Evolutionary conservation across 441 rosid genomes (phyloP).

Genomic region (Populus hybrid): DNA sequence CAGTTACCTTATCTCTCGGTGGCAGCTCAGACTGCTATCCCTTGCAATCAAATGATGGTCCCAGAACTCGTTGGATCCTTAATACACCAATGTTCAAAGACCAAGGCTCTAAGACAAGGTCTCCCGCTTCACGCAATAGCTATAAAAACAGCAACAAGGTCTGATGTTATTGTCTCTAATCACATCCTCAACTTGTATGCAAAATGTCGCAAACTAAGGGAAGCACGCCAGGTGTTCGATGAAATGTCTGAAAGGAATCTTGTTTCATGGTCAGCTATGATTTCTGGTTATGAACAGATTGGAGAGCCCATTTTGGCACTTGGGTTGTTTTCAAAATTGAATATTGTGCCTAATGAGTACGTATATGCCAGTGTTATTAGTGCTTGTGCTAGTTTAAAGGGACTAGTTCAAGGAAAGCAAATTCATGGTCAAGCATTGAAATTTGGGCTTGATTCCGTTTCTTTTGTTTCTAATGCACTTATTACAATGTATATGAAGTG

Average conservation of each 20-base stretch:
- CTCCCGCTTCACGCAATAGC: constrained; percentile 45
- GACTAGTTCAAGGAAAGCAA: constrained; percentile 36
- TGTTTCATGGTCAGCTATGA: constrained; percentile 67
- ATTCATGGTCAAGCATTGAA: constrained; percentile 55
- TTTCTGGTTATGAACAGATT: constrained; percentile 56
- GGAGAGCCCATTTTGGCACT: constrained; percentile 40
- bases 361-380: constrained; percentile 42
- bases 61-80: constrained; percentile 33
- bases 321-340: constrained; percentile 38
- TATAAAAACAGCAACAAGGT: constrained; percentile 36
- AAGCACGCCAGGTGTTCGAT: constrained; percentile 50
- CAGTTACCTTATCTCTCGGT: background rate
- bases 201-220: constrained; percentile 36
- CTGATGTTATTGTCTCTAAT: constrained; percentile 42
- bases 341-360: constrained; percentile 44
- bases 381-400: constrained; percentile 44
- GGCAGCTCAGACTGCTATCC: background rate
- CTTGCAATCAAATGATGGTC: constrained; percentile 10
- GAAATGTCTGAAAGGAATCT: constrained; percentile 52
- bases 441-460: constrained; percentile 34
- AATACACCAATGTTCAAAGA: constrained; percentile 46
- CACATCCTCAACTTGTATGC: constrained; percentile 56
- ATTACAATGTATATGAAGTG: constrained; percentile 61
- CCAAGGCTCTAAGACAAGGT: constrained; percentile 39
- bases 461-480: constrained; percentile 59